Conservation (phyloP, 495 filamentous ascomycete genomes). For the Thermochaetoides thermophila region DNA sequence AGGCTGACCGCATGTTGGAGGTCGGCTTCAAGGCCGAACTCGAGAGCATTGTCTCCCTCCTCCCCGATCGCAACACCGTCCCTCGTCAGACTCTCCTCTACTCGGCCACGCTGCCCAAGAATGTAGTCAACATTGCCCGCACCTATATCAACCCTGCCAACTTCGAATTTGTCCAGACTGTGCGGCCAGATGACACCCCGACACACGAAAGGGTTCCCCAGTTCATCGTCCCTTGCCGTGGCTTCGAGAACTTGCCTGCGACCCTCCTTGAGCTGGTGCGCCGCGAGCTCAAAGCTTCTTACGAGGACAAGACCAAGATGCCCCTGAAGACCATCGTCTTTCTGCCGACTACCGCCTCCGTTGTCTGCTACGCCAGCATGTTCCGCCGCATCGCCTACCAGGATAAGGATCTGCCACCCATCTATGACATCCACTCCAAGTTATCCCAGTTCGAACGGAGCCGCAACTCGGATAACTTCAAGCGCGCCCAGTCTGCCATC, state of each 20-base stretch:
- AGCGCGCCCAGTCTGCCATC: slow-evolving; percentile 44
- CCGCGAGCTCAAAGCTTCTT: slow-evolving; percentile 36
- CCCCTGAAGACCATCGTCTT: slow-evolving; percentile 95
- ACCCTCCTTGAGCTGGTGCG: slow-evolving; percentile 59
- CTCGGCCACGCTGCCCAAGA: slow-evolving; percentile 77
- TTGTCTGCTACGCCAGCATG: slow-evolving; percentile 43
- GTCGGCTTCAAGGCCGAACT: slow-evolving; percentile 77
- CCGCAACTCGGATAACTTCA: slow-evolving; percentile 54
- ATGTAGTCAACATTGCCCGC: slow-evolving; percentile 67
- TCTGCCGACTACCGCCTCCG: slow-evolving; percentile 62
- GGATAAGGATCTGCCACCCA: slow-evolving; percentile 15
- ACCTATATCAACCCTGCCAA: slow-evolving; percentile 33
- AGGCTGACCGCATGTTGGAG: slow-evolving; percentile 86
- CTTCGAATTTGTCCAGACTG: slow-evolving; percentile 73
- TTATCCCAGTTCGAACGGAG: slow-evolving; percentile 59
- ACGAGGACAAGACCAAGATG: slow-evolving; percentile 17
- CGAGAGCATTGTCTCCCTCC: slow-evolving; percentile 44
- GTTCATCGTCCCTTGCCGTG: slow-evolving; percentile 44
- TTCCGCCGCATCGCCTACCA: slow-evolving; percentile 39
- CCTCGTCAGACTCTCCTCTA: slow-evolving; percentile 83
- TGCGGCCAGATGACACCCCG: slow-evolving; percentile 60
- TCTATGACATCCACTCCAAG: slow-evolving; percentile 66
- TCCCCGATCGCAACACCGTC: slow-evolving; percentile 44
- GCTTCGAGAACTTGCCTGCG: slow-evolving; percentile 66
- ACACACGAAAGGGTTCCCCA: slow-evolving; percentile 80